These are phyloP conservation scores for Sugiyamaella marilandica DNA, from an alignment of 805 yeast genomes.

Conservation along the genomic window DNA sequence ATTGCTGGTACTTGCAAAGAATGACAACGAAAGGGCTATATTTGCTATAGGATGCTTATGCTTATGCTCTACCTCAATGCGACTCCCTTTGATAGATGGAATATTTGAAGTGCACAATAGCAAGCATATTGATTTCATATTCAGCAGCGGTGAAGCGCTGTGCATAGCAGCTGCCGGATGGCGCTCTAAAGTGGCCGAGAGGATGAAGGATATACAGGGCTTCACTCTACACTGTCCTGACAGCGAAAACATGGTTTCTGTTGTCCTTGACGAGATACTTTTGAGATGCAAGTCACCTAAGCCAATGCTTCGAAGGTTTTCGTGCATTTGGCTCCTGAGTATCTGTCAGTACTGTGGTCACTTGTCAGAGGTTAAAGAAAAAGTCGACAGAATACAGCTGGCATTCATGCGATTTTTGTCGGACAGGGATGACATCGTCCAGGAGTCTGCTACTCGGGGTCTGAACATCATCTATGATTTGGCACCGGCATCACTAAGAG, in stretches of 20 bases:
- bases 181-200: conserved; percentile 53
- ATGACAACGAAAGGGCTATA: conserved; percentile 55
- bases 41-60: conserved; percentile 54
- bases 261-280: conserved; percentile 48
- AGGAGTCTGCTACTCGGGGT: conserved; percentile 89
- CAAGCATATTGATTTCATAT: conserved; percentile 69
- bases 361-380: conserved; percentile 35
- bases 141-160: conserved; percentile 81
- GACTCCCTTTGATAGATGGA: conserved; percentile 36
- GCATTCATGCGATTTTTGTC: conserved; percentile 74
- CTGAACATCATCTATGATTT: conserved; percentile 73
- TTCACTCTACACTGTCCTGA: conserved; percentile 9
- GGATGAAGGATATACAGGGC: conserved; percentile 52
- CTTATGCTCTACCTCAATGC: conserved; percentile 33
- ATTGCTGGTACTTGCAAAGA: conserved; percentile 33
- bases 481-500: conserved; percentile 64
- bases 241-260: conserved; percentile 10
- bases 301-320: conserved; percentile 67
- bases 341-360: conserved; percentile 69
- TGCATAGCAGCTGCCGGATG: conserved; percentile 70
- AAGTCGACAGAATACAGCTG: conserved; percentile 60
- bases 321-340: conserved; percentile 83
- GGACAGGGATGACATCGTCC: conserved; percentile 80
- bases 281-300: conserved; percentile 56
- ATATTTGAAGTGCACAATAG: conserved; percentile 57